Evolutionary conservation across 768 basidiomycete species (phyloP).

Genomic region (Lactarius akahatsu): DNA sequence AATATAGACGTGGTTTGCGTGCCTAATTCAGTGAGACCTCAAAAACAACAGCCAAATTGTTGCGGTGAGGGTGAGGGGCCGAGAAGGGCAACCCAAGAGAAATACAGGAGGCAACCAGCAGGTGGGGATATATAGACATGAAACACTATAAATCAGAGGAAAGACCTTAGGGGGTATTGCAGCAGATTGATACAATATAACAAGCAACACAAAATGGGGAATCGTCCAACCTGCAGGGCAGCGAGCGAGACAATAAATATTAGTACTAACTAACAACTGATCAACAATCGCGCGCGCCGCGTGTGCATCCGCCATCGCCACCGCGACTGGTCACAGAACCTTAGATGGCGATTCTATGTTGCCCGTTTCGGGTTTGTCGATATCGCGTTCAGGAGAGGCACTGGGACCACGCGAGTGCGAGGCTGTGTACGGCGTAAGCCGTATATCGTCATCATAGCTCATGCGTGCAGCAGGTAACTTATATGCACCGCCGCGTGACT

Average conservation of each 20-base stretch:
- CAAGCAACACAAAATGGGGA: neutral
- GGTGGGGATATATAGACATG: neutral
- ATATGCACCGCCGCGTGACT: constrained; percentile 1
- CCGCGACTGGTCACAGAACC: neutral
- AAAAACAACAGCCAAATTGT: too few relatives aligned
- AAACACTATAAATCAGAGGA: neutral
- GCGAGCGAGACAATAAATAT: neutral
- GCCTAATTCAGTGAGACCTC: too few relatives aligned
- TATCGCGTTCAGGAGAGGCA: neutral
- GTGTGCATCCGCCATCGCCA: too few relatives aligned
- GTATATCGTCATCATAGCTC: constrained; percentile 25
- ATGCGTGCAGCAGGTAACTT: neutral
- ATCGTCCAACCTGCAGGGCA: neutral
- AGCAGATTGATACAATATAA: constrained; percentile 6
- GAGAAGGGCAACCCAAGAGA: neutral
- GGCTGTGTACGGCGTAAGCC: constrained; percentile 12
- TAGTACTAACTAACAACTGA: neutral
- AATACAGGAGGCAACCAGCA: neutral
- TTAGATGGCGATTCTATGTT: neutral
- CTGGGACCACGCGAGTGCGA: neutral
- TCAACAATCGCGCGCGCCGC: neutral
- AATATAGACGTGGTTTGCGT: too few relatives aligned
- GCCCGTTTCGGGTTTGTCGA: neutral
- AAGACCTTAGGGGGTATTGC: neutral
- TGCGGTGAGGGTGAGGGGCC: too few relatives aligned